Conservation (phyloP, 192 early-diverging fungal species). For the Coemansia sp. region DNA sequence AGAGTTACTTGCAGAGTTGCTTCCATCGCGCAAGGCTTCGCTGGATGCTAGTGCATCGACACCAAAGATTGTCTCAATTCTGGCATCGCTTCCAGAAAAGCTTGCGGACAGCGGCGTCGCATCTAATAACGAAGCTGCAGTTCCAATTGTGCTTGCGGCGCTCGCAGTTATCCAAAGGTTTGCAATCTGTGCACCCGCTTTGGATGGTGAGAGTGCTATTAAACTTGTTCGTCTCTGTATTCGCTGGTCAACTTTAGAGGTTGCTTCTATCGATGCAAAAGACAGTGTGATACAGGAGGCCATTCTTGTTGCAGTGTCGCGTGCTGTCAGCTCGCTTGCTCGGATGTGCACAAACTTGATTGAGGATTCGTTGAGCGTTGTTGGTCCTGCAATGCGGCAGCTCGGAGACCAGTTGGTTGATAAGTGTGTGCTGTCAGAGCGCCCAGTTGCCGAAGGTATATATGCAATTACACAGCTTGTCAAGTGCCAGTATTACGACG, state of each 20-base stretch:
- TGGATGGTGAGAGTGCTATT: conserved; percentile 17
- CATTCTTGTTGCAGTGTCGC: conserved; percentile 12
- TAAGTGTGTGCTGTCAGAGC: conserved; percentile 24
- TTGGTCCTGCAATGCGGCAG: conserved; percentile 23
- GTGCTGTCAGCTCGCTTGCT: conserved; percentile 13
- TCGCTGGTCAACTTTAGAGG: conserved; percentile 10
- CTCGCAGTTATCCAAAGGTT: conserved; percentile 21
- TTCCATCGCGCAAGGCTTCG: conserved; percentile 15
- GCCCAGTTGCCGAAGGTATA: conserved; percentile 26
- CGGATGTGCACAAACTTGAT: neutral
- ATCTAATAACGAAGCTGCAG: neutral
- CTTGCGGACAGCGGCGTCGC: neutral
- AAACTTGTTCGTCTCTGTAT: conserved; percentile 23
- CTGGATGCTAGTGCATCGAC: conserved; percentile 19
- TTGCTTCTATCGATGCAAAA: neutral
- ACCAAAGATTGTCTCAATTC: conserved; percentile 12
- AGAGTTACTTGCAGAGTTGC: conserved; percentile 41
- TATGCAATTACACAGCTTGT: conserved; percentile 18
- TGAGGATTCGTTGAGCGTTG: conserved; percentile 3
- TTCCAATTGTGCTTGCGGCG: conserved; percentile 15
- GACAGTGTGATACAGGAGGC: neutral
- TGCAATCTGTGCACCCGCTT: conserved; percentile 8
- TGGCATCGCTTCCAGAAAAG: conserved; percentile 10
- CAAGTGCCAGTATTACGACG: conserved; percentile 6
- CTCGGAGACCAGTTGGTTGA: conserved; percentile 22